Evolutionary conservation across 352 stramenopile genomes (phyloP), one percentile per base, ranked within the genome.

Genomic region (Pythium sukuiense): DNA sequence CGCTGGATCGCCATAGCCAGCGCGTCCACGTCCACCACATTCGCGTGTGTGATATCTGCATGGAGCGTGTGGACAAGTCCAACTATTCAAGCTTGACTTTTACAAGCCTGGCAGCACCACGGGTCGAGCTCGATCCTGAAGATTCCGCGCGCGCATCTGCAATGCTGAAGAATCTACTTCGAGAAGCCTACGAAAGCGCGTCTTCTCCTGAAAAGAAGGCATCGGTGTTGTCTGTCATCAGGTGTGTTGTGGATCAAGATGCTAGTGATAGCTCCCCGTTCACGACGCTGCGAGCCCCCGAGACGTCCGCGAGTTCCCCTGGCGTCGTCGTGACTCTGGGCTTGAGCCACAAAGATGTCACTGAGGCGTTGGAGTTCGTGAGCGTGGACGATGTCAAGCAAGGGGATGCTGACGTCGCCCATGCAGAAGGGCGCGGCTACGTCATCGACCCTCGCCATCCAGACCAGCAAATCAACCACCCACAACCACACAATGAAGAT

Each of bases 41-140:
- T 12, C 71, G 78, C 32, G 72, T 90, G 14, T 90, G 82, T 29
- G 67, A 80, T 63, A 67, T 75, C 59, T 90, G 82, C 59, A 76
- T 83, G 61, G 71, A 81, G 30, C 82, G 82, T 20, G 78, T 90
- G 24, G 71, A 88, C 35, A 69, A 71, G 9, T 77, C 76, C 20
- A 76, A 87, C 59, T 90, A 88, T 59, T 78, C 85, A 58, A 75
- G 72, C 37, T 63, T 82, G 48, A 71, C 63, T 6, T 48, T 64
- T 7, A 33, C 69, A 3, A 74, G 59, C 16, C 55, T 76, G n/a
- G 76, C 71, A 6, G 20, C 20, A 63, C 73, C 20, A 54, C 64
- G 6, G 69, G 48, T 9, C 63, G 58, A 70, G 12, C 55, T 59
- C 9, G 73, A 85, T 57, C 29, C 45, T 0, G 63, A 73, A 5